These are phyloP conservation scores for Paulownia fortunei DNA, from an alignment of 257 asterid species.

Conservation along the genomic window DNA sequence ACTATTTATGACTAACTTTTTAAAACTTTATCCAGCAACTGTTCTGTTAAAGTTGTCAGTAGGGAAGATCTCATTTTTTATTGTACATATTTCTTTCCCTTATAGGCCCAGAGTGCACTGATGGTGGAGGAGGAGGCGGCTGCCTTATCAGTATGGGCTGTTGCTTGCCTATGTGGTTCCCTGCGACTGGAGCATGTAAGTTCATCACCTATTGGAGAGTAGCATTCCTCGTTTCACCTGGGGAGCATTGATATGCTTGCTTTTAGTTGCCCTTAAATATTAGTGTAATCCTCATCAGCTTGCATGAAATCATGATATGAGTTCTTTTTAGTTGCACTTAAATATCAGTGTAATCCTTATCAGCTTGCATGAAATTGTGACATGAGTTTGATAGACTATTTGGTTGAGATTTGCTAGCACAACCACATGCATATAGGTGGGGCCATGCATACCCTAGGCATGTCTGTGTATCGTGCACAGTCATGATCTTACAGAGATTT, in stretches of 20 bases:
- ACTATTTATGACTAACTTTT: background rate
- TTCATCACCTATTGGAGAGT: conserved; percentile 23
- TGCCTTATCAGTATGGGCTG: conserved; percentile 94
- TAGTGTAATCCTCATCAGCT: background rate
- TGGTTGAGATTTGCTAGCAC: conserved; percentile 9
- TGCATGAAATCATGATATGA: conserved; percentile 15
- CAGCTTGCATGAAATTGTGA: background rate
- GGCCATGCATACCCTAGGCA: background rate
- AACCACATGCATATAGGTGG: conserved; percentile 6
- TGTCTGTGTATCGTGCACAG: conserved; percentile 11
- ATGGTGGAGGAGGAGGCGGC: conserved; percentile 98
- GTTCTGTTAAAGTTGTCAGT: background rate
- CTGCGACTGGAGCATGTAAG: conserved; percentile 93
- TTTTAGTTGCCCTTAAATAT: background rate
- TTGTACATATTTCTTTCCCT: conserved; percentile 17
- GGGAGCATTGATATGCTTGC: conserved; percentile 15
- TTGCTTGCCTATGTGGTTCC: conserved; percentile 97
- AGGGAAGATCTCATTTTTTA: background rate
- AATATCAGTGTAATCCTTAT: background rate
- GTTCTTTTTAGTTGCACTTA: background rate
- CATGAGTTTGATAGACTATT: conserved; percentile 1
- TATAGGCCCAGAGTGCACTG: conserved; percentile 81
- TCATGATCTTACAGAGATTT: background rate
- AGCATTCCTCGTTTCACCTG: background rate
- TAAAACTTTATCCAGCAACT: conserved; percentile 1